Conservation (phyloP, 805 yeast genomes). For the Teunomyces panamensis region DNA sequence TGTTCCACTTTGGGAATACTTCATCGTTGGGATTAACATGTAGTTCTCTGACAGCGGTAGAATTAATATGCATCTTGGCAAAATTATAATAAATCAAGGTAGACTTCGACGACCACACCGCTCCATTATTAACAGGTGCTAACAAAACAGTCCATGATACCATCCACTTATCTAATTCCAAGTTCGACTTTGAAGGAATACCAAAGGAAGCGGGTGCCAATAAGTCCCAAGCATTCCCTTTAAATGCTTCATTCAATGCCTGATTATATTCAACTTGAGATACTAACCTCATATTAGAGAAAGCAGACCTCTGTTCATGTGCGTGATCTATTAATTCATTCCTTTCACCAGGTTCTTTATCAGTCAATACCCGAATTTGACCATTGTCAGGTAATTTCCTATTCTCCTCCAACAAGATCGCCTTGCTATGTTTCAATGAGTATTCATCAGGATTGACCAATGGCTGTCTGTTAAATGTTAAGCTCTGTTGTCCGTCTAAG, state of each 20-base stretch:
- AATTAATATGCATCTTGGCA: constrained; percentile 73
- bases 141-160: constrained; percentile 72
- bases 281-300: constrained; percentile 54
- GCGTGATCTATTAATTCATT: constrained; percentile 6
- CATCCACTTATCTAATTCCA: constrained; percentile 76
- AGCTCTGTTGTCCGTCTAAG: constrained; percentile 66
- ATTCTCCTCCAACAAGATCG: constrained; percentile 24
- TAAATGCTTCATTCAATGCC: constrained; percentile 56
- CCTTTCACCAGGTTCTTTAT: background rate
- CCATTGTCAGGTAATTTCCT: background rate
- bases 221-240: constrained; percentile 59
- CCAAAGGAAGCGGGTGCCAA: constrained; percentile 62
- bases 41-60: constrained; percentile 44
- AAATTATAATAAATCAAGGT: constrained; percentile 69
- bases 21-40: constrained; percentile 29
- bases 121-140: constrained; percentile 54
- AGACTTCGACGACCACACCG: constrained; percentile 66
- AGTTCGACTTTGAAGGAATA: constrained; percentile 62
- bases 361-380: background rate
- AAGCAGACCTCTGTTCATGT: constrained; percentile 11
- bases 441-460: constrained; percentile 49
- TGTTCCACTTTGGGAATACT: constrained; percentile 35
- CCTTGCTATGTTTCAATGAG: constrained; percentile 41
- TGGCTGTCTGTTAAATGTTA: constrained; percentile 57
- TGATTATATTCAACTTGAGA: constrained; percentile 69